These are phyloP conservation scores for Dacryopinax primogenitus DNA, from an alignment of 768 basidiomycete species.

Conservation along the genomic window DNA sequence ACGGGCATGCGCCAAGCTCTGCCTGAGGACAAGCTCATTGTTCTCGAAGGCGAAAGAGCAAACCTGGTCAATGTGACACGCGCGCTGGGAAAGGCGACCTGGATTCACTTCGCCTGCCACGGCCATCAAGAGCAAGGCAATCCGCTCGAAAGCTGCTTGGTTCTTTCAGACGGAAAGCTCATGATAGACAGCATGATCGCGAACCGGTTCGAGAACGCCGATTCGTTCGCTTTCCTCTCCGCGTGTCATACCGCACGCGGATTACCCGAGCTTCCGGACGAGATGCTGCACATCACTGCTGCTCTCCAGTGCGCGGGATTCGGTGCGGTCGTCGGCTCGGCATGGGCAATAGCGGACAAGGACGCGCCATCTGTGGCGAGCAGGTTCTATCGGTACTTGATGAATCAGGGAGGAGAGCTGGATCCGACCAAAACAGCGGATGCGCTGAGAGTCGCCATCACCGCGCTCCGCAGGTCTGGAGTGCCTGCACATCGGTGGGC, in stretches of 20 bases:
- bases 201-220: background rate
- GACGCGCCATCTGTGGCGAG: background rate
- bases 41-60: background rate
- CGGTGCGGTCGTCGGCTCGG: slow-evolving; percentile 7
- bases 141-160: slow-evolving; percentile 6
- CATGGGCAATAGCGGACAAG: slow-evolving; percentile 9
- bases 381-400: slow-evolving; percentile 9
- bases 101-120: slow-evolving; percentile 9
- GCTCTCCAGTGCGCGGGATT: slow-evolving; percentile 7
- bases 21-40: background rate
- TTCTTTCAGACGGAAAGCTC: slow-evolving; percentile 1
- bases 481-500: slow-evolving; percentile 6
- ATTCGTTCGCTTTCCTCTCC: background rate
- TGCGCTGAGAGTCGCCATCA: slow-evolving; percentile 8
- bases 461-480: background rate
- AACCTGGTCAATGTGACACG: background rate
- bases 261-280: background rate
- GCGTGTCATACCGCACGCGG: background rate
- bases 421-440: slow-evolving; percentile 8
- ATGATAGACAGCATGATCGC: background rate
- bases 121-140: background rate
- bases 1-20: background rate
- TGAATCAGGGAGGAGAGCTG: background rate
- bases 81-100: background rate
- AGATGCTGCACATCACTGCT: slow-evolving; percentile 7